Evolutionary conservation across 352 stramenopile species (phyloP).

Genomic region (Phytophthora lateralis): DNA sequence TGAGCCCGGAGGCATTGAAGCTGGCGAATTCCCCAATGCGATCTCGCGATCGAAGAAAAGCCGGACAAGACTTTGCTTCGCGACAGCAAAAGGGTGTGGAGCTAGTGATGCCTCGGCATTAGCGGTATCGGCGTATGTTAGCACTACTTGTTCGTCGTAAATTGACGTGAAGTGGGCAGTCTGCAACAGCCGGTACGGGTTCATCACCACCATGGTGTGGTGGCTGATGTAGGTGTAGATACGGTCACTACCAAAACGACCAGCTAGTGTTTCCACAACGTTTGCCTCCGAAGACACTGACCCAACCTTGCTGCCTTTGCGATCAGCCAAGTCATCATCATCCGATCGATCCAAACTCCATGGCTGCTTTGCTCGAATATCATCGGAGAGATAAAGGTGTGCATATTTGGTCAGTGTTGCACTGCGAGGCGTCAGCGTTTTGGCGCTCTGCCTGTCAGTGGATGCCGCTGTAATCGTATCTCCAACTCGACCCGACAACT

Average conservation of each 20-base stretch:
- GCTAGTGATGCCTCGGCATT: constrained; percentile 45
- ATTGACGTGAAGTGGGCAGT: constrained; percentile 81
- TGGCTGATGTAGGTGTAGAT: constrained; percentile 72
- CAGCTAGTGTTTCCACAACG: constrained; percentile 27
- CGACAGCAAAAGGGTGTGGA: constrained; percentile 77
- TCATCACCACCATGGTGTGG: constrained; percentile 70
- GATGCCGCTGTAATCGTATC: constrained; percentile 6
- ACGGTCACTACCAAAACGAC: constrained; percentile 51
- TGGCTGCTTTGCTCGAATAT: constrained; percentile 54
- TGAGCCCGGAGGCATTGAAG: constrained; percentile 2
- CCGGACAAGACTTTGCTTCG: constrained; percentile 61
- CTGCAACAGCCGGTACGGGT: constrained; percentile 77
- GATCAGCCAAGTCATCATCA: constrained; percentile 49
- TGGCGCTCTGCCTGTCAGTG: background rate
- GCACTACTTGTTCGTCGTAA: constrained; percentile 79
- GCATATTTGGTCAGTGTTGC: constrained; percentile 82
- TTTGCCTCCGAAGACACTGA: constrained; percentile 5
- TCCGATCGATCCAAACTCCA: constrained; percentile 57
- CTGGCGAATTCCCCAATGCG: background rate
- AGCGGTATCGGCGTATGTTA: constrained; percentile 60
- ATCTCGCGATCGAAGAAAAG: constrained; percentile 41
- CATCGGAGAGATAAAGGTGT: constrained; percentile 72
- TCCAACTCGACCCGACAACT: constrained; percentile 33
- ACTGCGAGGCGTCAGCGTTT: constrained; percentile 59
- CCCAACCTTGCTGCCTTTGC: background rate